A percentile compares a stretch with the other conserved stretches of the same genome.
phyloP scores from a whole-genome alignment of 257 asterid genomes.

The Salvia miltiorrhiza region DNA sequence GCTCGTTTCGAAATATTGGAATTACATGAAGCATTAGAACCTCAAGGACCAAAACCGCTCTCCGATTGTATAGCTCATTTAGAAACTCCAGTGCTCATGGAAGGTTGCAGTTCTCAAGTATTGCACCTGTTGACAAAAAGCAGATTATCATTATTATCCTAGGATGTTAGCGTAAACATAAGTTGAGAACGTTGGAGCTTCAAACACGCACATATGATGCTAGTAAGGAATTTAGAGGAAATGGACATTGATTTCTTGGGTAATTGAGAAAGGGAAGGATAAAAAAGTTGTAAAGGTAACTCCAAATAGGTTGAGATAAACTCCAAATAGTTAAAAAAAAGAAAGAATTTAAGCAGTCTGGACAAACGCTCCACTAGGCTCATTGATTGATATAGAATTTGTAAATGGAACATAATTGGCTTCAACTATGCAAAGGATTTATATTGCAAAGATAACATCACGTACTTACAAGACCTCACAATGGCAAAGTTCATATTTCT shows the following conservation, averaged over 20 bases:
- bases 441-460: neutral
- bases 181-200: neutral
- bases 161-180: neutral
- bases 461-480: constrained; percentile 21
- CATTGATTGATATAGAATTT: neutral
- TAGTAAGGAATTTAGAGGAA: neutral
- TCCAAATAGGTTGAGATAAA: neutral
- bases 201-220: neutral
- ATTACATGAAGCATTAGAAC: no score
- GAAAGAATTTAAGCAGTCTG: neutral
- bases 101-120: neutral
- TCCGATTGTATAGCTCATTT: neutral
- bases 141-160: neutral
- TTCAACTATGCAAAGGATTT: neutral
- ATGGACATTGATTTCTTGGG: neutral
- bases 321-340: neutral
- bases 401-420: neutral
- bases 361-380: neutral
- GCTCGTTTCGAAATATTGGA: neutral
- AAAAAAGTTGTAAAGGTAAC: neutral
- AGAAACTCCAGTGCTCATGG: neutral
- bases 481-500: constrained; percentile 47
- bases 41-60: neutral
- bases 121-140: constrained; percentile 5
- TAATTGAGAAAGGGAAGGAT: neutral